Conservation (phyloP, 2,329 filamentous ascomycete genomes). For the Aspergillus neoniger region DNA sequence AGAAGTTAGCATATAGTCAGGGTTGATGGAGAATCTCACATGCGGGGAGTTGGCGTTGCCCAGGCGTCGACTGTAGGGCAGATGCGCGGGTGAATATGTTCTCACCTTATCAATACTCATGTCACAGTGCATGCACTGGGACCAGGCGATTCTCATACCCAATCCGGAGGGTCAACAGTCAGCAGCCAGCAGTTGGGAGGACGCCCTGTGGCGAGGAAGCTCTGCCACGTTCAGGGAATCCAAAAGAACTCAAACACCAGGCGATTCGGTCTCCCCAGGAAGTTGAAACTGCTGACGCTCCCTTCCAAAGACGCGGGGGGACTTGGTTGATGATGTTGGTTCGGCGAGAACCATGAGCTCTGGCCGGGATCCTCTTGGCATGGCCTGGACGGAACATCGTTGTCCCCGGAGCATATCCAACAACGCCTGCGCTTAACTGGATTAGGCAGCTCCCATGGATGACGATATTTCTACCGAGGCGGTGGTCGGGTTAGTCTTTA, state of each 20-base stretch:
- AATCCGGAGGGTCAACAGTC: conserved; percentile 17
- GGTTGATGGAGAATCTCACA: not conserved
- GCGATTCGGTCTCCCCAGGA: not conserved
- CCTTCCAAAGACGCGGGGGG: not conserved
- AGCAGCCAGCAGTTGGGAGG: conserved; percentile 2
- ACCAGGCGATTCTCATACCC: conserved; percentile 20
- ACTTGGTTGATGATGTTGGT: conserved; percentile 5
- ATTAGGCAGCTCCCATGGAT: not conserved
- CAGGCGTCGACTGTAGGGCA: conserved; percentile 2
- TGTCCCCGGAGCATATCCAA: conserved; percentile 2
- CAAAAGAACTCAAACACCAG: not conserved
- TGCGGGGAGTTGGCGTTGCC: too few species aligned
- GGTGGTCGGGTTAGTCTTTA: too few species aligned
- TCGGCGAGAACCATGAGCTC: conserved; percentile 9
- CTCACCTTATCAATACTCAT: conserved; percentile 23
- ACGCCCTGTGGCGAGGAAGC: not conserved
- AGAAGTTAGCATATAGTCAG: not conserved
- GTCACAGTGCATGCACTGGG: conserved; percentile 18
- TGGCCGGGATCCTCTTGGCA: conserved; percentile 12
- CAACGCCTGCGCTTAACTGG: not conserved
- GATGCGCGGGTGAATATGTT: not conserved
- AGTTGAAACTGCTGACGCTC: not conserved
- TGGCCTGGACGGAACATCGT: conserved; percentile 6
- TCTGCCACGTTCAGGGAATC: not conserved
- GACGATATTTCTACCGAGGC: not conserved